Percentiles rank a stretch among this genome's conserved stretches.
Evolutionary conservation across 164 flowering plant species (phyloP).

Genomic region (Chimonanthus praecox): DNA sequence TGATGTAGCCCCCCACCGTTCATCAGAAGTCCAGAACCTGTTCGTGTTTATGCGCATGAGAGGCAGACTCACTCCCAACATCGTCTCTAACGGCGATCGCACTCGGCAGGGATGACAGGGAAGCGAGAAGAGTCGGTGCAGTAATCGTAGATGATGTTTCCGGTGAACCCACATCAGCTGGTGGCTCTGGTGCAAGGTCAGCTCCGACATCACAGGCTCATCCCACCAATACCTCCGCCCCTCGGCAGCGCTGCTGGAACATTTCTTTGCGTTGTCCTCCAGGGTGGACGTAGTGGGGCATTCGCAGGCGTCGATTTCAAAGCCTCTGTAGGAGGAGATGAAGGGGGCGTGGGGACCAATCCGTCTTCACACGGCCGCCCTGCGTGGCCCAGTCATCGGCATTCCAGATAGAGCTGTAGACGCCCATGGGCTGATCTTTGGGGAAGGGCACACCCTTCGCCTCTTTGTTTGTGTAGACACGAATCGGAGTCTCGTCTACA

Average conservation of each 20-base stretch:
- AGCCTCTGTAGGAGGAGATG: conserved; percentile 65
- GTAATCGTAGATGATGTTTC: conserved; percentile 79
- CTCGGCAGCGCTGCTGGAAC: conserved; percentile 51
- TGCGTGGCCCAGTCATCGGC: conserved; percentile 99
- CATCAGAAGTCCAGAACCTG: neutral
- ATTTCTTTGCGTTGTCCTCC: conserved; percentile 36
- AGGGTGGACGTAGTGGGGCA: conserved; percentile 29
- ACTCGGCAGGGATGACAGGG: conserved; percentile 63
- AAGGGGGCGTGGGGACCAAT: conserved; percentile 91
- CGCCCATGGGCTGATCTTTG: conserved; percentile 92
- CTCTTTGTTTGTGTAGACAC: conserved; percentile 73
- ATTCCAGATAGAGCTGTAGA: conserved; percentile 98
- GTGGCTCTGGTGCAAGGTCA: conserved; percentile 81
- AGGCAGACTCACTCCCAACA: neutral
- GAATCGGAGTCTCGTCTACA: conserved; percentile 86
- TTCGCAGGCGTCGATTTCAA: conserved; percentile 73
- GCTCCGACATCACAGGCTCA: conserved; percentile 64
- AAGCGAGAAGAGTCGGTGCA: conserved; percentile 70
- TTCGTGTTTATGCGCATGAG: neutral
- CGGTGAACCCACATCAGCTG: conserved; percentile 87
- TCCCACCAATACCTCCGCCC: conserved; percentile 75
- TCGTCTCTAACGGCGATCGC: conserved; percentile 51
- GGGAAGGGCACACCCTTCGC: conserved; percentile 69
- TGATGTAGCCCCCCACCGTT: neutral
- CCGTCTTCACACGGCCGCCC: conserved; percentile 84